Evolutionary conservation across 371 early-diverging fungal genomes (phyloP).

Genomic region (Phascolomyces articulosus): DNA sequence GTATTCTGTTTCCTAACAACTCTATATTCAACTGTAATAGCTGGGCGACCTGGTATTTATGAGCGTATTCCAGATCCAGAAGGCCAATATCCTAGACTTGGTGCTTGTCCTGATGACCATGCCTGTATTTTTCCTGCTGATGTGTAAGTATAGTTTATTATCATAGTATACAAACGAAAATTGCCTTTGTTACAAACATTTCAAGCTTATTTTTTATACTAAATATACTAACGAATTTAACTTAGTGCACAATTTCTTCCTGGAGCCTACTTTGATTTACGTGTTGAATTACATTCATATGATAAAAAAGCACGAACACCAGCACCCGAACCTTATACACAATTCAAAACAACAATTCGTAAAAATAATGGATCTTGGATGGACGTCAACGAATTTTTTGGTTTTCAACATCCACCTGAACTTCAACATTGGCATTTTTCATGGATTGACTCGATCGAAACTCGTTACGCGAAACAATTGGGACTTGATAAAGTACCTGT

Average conservation of each 20-base stretch:
- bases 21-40: no score
- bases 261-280: slow-evolving; percentile 59
- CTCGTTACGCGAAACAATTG: slow-evolving; percentile 30
- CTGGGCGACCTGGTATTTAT: no score
- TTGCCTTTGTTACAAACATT: no score
- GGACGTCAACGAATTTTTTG: slow-evolving; percentile 50
- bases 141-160: no score
- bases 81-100: slow-evolving; percentile 60
- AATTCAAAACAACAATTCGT: slow-evolving; percentile 50
- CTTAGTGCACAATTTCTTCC: slow-evolving; percentile 59
- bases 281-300: slow-evolving; percentile 65
- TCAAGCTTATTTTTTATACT: no score
- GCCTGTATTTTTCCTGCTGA: slow-evolving; percentile 61
- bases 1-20: no score
- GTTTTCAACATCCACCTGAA: slow-evolving; percentile 28
- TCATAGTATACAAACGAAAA: no score
- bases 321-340: slow-evolving; percentile 25
- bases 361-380: slow-evolving; percentile 40
- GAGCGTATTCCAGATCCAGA: no score
- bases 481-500: slow-evolving; percentile 44
- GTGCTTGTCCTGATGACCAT: slow-evolving; percentile 57
- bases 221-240: no score
- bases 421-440: slow-evolving; percentile 58
- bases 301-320: slow-evolving; percentile 41
- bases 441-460: slow-evolving; percentile 55